Conservation (phyloP, 305 asterid species). For the Solanum hybrid region DNA sequence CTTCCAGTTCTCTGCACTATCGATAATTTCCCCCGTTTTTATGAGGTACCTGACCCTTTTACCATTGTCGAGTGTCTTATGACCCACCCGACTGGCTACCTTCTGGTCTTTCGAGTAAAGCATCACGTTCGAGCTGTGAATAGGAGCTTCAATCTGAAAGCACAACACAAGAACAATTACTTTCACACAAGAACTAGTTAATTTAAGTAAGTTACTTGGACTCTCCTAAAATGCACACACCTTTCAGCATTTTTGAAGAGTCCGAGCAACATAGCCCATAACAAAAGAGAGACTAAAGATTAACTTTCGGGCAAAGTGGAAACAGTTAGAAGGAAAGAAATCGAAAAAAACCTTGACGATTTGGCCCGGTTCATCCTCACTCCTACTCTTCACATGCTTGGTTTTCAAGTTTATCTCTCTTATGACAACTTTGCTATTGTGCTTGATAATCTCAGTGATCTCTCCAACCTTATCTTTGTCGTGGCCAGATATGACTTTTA, state of each 20-base stretch:
- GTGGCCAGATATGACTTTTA: slow-evolving; percentile 80
- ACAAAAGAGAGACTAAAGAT: neutral
- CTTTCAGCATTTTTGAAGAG: neutral
- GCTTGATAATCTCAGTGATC: slow-evolving; percentile 51
- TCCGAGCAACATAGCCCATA: neutral
- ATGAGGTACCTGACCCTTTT: slow-evolving; percentile 74
- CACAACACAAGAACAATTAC: neutral
- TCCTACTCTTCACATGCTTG: slow-evolving; percentile 77
- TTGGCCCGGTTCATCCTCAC: slow-evolving; percentile 75
- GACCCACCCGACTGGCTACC: slow-evolving; percentile 82
- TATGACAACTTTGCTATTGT: slow-evolving; percentile 59
- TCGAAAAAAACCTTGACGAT: slow-evolving; percentile 49
- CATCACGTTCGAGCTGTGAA: slow-evolving; percentile 96
- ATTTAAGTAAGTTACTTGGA: too few species aligned
- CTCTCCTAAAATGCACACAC: neutral
- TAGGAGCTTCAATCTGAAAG: slow-evolving; percentile 86
- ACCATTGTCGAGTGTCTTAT: slow-evolving; percentile 71
- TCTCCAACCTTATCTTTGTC: slow-evolving; percentile 85
- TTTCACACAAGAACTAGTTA: neutral
- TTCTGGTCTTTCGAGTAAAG: slow-evolving; percentile 71
- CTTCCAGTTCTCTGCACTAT: slow-evolving; percentile 84
- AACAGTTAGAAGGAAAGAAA: neutral
- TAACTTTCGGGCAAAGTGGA: neutral
- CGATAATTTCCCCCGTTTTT: slow-evolving; percentile 84
- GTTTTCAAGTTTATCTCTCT: slow-evolving; percentile 84